Evolutionary conservation across 2,329 filamentous ascomycete species (phyloP).

Genomic region (Pyrenochaeta sp.): DNA sequence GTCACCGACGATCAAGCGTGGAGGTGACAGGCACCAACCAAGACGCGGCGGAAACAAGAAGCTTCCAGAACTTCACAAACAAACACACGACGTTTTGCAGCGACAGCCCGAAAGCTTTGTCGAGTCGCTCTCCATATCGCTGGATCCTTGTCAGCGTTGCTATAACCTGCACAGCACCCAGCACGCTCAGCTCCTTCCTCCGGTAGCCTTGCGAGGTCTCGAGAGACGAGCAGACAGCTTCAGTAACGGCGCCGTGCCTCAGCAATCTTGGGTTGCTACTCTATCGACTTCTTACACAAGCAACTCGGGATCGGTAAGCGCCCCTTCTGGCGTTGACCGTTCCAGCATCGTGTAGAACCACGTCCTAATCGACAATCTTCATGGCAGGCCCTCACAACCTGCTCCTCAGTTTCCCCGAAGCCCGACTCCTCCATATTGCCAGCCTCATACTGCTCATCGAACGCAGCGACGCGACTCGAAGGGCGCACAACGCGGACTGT

Average conservation of each 20-base stretch:
- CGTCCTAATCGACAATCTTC: slow-evolving; percentile 26
- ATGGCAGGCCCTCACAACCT: slow-evolving; percentile 45
- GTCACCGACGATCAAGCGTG: slow-evolving; percentile 17
- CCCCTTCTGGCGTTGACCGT: slow-evolving; percentile 20
- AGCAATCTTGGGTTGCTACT: not conserved
- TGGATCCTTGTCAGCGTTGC: too few species aligned
- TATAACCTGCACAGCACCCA: too few species aligned
- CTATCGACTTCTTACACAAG: not conserved
- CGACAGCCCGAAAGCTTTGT: too few species aligned
- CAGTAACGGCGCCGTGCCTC: not conserved
- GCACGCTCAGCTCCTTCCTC: too few species aligned
- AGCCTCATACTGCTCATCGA: slow-evolving; percentile 38
- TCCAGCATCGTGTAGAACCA: slow-evolving; percentile 10
- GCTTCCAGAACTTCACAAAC: slow-evolving; percentile 31
- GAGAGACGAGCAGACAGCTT: too few species aligned
- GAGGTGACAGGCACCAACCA: slow-evolving; percentile 25
- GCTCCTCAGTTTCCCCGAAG: slow-evolving; percentile 40
- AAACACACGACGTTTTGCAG: not conserved
- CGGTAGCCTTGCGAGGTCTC: not conserved
- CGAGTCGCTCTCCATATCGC: too few species aligned
- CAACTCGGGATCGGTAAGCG: slow-evolving; percentile 21
- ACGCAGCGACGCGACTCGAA: slow-evolving; percentile 34
- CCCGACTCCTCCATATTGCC: slow-evolving; percentile 41
- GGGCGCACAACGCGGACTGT: slow-evolving; percentile 33
- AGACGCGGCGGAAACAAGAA: slow-evolving; percentile 26